Evolutionary conservation across 2,329 filamentous ascomycete species (phyloP).

Genomic region (Allantophomopsis cytisporea): DNA sequence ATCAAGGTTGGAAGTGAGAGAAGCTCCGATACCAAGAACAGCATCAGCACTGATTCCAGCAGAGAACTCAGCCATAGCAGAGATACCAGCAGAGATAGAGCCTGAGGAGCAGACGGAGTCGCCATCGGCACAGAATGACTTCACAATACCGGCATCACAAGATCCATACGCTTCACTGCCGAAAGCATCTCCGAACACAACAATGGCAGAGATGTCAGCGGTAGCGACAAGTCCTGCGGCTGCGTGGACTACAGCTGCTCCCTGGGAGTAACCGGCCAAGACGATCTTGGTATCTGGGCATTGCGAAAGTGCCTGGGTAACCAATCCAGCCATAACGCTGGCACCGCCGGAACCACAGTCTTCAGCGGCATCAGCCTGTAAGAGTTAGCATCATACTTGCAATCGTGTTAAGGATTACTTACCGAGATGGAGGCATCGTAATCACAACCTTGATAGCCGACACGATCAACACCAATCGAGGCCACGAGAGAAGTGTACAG

Average conservation of each 20-base stretch:
- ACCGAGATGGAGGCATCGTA: not conserved
- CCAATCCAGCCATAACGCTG: slow-evolving; percentile 20
- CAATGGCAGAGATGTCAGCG: slow-evolving; percentile 4
- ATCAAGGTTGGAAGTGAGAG: slow-evolving; percentile 17
- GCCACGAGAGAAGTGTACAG: not conserved
- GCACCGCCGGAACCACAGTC: slow-evolving; percentile 30
- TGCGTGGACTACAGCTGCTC: slow-evolving; percentile 12
- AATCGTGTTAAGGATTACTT: too few species aligned
- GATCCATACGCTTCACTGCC: slow-evolving; percentile 8
- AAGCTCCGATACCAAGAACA: slow-evolving; percentile 31
- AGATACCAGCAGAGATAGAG: not conserved
- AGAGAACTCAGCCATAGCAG: not conserved
- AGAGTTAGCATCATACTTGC: too few species aligned
- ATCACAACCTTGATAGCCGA: not conserved
- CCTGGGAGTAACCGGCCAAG: slow-evolving; percentile 11
- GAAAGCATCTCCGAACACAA: slow-evolving; percentile 14
- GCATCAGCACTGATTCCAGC: slow-evolving; percentile 23
- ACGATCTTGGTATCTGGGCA: slow-evolving; percentile 12
- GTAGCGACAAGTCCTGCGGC: slow-evolving; percentile 8
- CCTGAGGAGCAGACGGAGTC: slow-evolving; percentile 10
- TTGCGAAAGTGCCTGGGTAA: slow-evolving; percentile 3
- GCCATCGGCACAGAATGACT: slow-evolving; percentile 10
- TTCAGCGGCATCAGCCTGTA: slow-evolving; percentile 4
- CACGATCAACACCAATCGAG: not conserved
- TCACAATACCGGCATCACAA: slow-evolving; percentile 6